These are phyloP conservation scores for Prunus campanulata DNA, from an alignment of 306 rosid species.

Conservation along the genomic window DNA sequence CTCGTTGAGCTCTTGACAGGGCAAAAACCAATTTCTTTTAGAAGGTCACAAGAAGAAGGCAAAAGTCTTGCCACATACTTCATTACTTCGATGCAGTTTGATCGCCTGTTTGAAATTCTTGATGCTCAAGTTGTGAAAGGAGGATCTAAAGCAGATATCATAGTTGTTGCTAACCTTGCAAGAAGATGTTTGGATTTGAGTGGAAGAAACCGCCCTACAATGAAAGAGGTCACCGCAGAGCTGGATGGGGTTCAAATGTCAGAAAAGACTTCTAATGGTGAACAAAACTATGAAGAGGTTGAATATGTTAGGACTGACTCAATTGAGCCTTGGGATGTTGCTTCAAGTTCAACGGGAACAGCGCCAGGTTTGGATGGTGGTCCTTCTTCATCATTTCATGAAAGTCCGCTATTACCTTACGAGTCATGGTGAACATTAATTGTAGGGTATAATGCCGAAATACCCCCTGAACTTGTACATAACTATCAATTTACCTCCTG, in stretches of 20 bases:
- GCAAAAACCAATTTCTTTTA: too few species aligned
- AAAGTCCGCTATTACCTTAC: too few species aligned
- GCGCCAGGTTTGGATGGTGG: not conserved
- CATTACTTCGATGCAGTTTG: conserved; percentile 13
- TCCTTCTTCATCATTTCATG: too few species aligned
- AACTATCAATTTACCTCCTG: too few species aligned
- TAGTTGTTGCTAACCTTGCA: conserved; percentile 39
- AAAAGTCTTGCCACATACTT: conserved; percentile 38
- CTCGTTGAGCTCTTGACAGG: too few species aligned
- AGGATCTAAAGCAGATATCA: conserved; percentile 27
- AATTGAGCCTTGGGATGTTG: conserved; percentile 4
- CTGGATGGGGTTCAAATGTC: conserved; percentile 17
- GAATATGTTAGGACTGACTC: not conserved
- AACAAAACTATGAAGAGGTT: conserved; percentile 7
- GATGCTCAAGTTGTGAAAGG: conserved; percentile 28
- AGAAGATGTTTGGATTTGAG: conserved; percentile 37
- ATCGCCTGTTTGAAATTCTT: conserved; percentile 27
- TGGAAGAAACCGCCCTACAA: conserved; percentile 32
- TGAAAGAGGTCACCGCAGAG: conserved; percentile 17
- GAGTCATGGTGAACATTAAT: too few species aligned
- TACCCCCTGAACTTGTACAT: too few species aligned
- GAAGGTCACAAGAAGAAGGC: conserved; percentile 9
- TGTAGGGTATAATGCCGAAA: too few species aligned
- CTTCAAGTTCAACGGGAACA: not conserved
- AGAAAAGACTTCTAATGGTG: not conserved